Conservation (phyloP, 257 asterid species). For the Lycium ferocissimum region DNA sequence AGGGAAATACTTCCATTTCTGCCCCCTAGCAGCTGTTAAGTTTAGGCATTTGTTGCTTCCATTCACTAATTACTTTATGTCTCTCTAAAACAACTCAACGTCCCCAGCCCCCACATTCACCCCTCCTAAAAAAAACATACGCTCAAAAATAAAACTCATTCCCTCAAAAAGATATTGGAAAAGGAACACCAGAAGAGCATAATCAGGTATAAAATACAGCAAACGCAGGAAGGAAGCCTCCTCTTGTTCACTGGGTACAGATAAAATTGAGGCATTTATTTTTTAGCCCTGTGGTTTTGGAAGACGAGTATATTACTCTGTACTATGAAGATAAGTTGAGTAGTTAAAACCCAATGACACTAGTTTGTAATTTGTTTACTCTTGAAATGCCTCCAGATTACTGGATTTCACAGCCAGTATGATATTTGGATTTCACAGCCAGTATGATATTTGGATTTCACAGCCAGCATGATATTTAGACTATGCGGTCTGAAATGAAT, state of each 20-base stretch:
- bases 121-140: background rate
- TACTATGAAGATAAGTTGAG: background rate
- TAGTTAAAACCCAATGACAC: background rate
- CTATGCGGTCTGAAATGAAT: background rate
- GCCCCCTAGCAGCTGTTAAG: background rate
- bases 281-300: background rate
- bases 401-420: too few species aligned
- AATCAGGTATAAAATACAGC: background rate
- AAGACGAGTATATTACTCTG: background rate
- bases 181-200: background rate
- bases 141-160: background rate
- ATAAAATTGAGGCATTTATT: background rate
- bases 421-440: background rate
- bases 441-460: background rate
- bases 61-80: conserved; percentile 16
- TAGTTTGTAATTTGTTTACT: background rate
- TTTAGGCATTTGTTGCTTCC: background rate
- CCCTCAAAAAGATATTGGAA: conserved; percentile 14
- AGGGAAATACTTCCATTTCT: conserved; percentile 23
- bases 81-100: background rate
- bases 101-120: background rate
- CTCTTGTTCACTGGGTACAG: background rate
- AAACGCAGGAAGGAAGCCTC: background rate
- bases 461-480: background rate
- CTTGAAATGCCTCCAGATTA: background rate